Evolutionary conservation across 805 yeast genomes (phyloP), one percentile per base, ranked within the genome.

Genomic region (Wickerhamomyces silvicola): DNA sequence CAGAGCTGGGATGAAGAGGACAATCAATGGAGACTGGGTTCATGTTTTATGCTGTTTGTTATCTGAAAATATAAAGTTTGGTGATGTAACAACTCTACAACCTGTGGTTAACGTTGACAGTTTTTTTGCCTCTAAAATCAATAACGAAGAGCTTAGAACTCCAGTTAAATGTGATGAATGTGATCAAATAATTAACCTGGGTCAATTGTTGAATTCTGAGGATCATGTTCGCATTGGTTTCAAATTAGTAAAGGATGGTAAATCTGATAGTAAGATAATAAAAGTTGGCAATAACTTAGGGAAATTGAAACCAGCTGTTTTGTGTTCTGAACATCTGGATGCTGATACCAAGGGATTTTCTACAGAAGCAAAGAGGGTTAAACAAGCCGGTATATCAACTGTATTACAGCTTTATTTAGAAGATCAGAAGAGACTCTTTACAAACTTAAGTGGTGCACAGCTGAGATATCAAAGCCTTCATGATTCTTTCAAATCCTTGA

Each of bases 11-110:
- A 52, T 85, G 44, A 81, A 82, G 46, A 66, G 85, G n/a, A 75
- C 92, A 0, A 43, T 50, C 4, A 71, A 66, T 34, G 83, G 83
- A 1, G 64, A 67, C 36, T 87, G 96, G 96, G 75, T 78, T 21
- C 96, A 87, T 60, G 59, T 80, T 3, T 39, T 72, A 3, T 87
- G 97, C 57, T 78, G 88, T 0, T 30, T 81, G 0, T 77, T 78
- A 49, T 59, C 62, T 18, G 56, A 70, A 5, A 57, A 60, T n/a
- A 50, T 68, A 5, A 56, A 53, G 18, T 73, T 68, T 48, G 74
- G 66, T 0, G 59, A 66, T 39, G 21, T 62, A 1, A 37, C 48
- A 14, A 27, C 56, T 10, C 30, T 77, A 40, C 78, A 75, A 40
- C 79, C 78, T 0, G 54, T 69, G 7, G 44, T 55, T 16, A 72